Evolutionary conservation across 2,329 filamentous ascomycete genomes (phyloP), one percentile per base, ranked within the genome.

Genomic region (Sporothrix dimorphospora): DNA sequence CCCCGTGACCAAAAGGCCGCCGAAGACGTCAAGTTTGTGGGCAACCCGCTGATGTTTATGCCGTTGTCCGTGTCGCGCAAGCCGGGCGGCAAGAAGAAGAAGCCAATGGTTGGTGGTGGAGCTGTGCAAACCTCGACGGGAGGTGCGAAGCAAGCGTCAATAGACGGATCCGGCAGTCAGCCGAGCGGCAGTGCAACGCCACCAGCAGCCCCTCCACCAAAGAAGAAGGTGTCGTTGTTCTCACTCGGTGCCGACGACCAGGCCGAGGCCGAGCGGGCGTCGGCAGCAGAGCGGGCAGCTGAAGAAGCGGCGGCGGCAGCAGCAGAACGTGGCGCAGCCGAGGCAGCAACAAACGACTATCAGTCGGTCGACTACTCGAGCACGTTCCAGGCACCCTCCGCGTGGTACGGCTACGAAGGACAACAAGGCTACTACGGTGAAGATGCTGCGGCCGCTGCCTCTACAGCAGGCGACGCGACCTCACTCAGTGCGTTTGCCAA

Each of bases 1-100:
- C 85, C 86, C 1, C 83, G 83, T 14, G 86, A 86, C 55, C 85
- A 89, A 77, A 89, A 89, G 77, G 81, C 86, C 34, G 86, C 86
- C n/a, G 84, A 87, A 1, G 88, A 91, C 72, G 86, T 91, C 19
- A 91, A 92, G 81, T 81, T 92, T 16, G 87, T 91, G 1, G 92
- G 92, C 24, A 96, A 94, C 76, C 89, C 94, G 14, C 88, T 94
- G 80, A 92, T 94, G 89, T 98, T 98, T 81, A 92, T 91, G 79
- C 95, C 95, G 3, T 84, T 98, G 49, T 97, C 94, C 0, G 94
- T 98, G 16, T 89, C 90, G 19, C 87, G 93, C 74, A 93, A 91
- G 74, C 86, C 90, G 40, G 88, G 87, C 74, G 94, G 92, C 82
- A 93, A 91, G 82, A 90, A 87, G 77, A 83, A 85, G 72, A 79